Percentiles rank a stretch among this genome's conserved stretches.
These are phyloP conservation scores for Aspergillus novofumigatus DNA, from an alignment of 2,329 filamentous ascomycete genomes.

Conservation along the genomic window DNA sequence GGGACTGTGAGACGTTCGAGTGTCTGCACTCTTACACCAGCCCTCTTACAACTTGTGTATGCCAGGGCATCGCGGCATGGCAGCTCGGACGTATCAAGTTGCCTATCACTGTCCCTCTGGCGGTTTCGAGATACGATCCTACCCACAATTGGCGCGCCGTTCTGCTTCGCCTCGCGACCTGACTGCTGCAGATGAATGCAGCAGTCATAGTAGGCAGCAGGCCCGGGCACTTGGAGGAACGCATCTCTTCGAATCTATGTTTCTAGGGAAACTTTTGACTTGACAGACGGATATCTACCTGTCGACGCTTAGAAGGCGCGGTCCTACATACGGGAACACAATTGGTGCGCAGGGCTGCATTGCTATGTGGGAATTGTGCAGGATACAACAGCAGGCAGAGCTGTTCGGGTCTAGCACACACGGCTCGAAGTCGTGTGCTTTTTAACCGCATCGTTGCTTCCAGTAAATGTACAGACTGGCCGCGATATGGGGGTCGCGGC, in stretches of 20 bases:
- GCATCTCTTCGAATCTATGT: not conserved
- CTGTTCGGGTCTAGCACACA: too few species aligned
- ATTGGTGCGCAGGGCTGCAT: not conserved
- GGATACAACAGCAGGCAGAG: not conserved
- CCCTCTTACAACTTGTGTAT: not conserved
- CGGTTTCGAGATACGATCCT: too few species aligned
- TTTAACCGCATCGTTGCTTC: not conserved
- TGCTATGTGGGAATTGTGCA: not conserved
- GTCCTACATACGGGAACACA: not conserved
- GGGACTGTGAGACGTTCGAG: constrained; percentile 21
- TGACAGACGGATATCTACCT: not conserved
- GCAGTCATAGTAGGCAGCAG: too few species aligned
- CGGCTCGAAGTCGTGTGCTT: not conserved
- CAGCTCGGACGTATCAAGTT: not conserved
- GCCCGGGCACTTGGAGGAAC: too few species aligned
- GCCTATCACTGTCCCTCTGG: too few species aligned
- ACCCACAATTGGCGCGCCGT: too few species aligned
- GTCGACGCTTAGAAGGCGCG: not conserved
- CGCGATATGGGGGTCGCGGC: not conserved
- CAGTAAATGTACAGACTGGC: not conserved
- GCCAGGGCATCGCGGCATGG: not conserved
- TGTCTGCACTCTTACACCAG: not conserved
- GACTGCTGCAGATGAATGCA: not conserved
- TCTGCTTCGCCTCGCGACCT: too few species aligned
- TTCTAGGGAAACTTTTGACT: not conserved